These are phyloP conservation scores for Rubroboletus satanas DNA, from an alignment of 768 basidiomycete genomes.

Conservation along the genomic window DNA sequence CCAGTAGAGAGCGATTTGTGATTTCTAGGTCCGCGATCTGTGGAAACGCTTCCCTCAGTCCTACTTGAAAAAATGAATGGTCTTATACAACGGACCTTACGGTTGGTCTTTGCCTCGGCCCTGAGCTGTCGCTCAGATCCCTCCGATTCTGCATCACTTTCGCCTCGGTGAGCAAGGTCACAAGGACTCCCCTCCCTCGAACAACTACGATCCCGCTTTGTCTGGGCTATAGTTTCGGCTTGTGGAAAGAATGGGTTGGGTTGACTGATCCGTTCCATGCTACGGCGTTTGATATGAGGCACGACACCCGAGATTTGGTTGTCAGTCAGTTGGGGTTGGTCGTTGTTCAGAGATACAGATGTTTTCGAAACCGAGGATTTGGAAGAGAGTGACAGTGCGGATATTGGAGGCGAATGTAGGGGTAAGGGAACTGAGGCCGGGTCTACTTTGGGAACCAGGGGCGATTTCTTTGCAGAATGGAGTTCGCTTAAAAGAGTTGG, in stretches of 20 bases:
- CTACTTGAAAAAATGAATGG: neutral
- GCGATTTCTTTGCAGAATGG: slow-evolving; percentile 11
- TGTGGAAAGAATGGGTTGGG: slow-evolving; percentile 12
- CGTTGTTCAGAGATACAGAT: slow-evolving; percentile 39
- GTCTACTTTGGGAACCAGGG: slow-evolving; percentile 41
- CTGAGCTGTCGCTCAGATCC: slow-evolving; percentile 51
- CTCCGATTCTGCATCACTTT: slow-evolving; percentile 33
- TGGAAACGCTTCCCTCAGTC: slow-evolving; percentile 3
- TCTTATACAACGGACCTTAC: slow-evolving; percentile 54
- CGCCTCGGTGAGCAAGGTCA: slow-evolving; percentile 17
- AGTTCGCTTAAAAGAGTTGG: slow-evolving; percentile 26
- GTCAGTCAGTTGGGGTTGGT: slow-evolving; percentile 39
- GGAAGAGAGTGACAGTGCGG: slow-evolving; percentile 73
- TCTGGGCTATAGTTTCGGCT: slow-evolving; percentile 7
- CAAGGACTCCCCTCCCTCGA: slow-evolving; percentile 18
- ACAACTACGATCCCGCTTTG: slow-evolving; percentile 17
- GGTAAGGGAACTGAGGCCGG: slow-evolving; percentile 57
- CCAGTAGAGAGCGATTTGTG: slow-evolving; percentile 79
- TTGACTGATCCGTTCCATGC: slow-evolving; percentile 23
- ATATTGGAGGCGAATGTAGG: slow-evolving; percentile 67
- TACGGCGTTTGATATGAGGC: slow-evolving; percentile 39
- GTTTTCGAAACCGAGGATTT: slow-evolving; percentile 62
- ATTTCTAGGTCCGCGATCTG: slow-evolving; percentile 94
- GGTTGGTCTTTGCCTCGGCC: slow-evolving; percentile 78
- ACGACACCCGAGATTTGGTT: slow-evolving; percentile 40